Evolutionary conservation across 495 filamentous ascomycete species (phyloP), one percentile per base, ranked within the genome.

Genomic region (Ramalina intermedia): DNA sequence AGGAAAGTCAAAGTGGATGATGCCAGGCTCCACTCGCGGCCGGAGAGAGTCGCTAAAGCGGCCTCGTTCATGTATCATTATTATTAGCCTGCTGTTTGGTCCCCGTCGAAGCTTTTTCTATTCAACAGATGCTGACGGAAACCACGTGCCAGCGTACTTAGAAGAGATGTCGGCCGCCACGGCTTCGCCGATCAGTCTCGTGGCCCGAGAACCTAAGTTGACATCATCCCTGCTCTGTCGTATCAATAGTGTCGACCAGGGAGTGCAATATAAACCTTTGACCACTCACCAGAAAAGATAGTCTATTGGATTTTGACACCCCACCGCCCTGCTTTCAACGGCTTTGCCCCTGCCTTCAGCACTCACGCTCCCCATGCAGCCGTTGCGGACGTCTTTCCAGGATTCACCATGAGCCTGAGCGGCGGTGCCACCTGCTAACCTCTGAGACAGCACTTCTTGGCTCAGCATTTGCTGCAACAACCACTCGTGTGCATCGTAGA

Each of bases 401-500:
- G 51, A 48, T n/a, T 52, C 41, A 41, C 55, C 44, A 24, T 64
- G 66, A 43, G 63, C 61, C 42, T 68, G 69, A 48, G 64, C 52
- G 29, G 68, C 72, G 60, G 55, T 71, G 39, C 59, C 58, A 49
- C 67, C 67, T 51, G 59, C 64, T 52, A 68, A 66, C 8, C 66
- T 66, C 12, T 63, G 69, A 41, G 55, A 59, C 54, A 58, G 69
- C 45, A 69, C 63, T 56, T 69, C 63, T 55, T 62, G 62, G 47
- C 66, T 67, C 17, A 71, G 65, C 46, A 75, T 67, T 24, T 71
- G 64, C 60, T 74, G 65, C 24, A 69, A 53, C 47, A 78, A 45
- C 53, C 73, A 75, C 11, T 66, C 62, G 48, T 74, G 69, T 27
- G 67, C 71, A 49, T 71, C 64, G 53, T 70, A 74, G 33, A 78